Percentiles rank a stretch among this genome's conserved stretches.
These are phyloP conservation scores for Eimeria maxima DNA, from an alignment of 169 alveolate genomes.

Conservation along the genomic window DNA sequence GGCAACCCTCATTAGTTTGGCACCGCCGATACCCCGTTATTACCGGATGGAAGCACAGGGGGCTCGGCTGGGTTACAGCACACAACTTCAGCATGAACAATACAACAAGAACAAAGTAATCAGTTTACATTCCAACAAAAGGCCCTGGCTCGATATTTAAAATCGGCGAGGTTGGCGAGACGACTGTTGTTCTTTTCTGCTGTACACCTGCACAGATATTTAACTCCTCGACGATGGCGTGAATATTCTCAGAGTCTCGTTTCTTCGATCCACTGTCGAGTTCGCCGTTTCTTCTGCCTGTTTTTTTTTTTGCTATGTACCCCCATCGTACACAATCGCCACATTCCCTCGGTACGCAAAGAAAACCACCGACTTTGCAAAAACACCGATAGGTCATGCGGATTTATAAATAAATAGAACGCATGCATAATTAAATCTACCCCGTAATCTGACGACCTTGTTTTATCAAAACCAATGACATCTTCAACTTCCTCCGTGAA, in stretches of 20 bases:
- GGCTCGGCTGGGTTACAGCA: neutral
- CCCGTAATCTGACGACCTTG: no score
- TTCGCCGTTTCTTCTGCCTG: neutral
- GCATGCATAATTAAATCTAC: no score
- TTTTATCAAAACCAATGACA: no score
- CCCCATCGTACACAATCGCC: neutral
- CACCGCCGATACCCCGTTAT: neutral
- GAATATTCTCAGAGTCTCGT: neutral
- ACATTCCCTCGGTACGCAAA: neutral
- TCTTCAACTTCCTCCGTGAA: neutral
- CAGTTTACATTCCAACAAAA: neutral
- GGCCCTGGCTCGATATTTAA: neutral
- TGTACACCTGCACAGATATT: neutral
- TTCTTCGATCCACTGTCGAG: neutral
- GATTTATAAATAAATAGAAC: no score
- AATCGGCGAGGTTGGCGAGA: neutral
- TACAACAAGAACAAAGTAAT: neutral
- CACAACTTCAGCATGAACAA: slow-evolving; percentile 12
- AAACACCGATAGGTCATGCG: neutral
- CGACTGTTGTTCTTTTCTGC: neutral
- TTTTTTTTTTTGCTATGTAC: neutral
- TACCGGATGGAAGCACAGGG: neutral
- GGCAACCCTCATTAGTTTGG: neutral
- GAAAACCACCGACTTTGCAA: neutral
- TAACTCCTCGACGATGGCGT: neutral